Percentiles rank a stretch among this genome's conserved stretches.
phyloP scores from a whole-genome alignment of 2,329 filamentous ascomycete genomes.

The Ophiocordyceps robertsii region DNA sequence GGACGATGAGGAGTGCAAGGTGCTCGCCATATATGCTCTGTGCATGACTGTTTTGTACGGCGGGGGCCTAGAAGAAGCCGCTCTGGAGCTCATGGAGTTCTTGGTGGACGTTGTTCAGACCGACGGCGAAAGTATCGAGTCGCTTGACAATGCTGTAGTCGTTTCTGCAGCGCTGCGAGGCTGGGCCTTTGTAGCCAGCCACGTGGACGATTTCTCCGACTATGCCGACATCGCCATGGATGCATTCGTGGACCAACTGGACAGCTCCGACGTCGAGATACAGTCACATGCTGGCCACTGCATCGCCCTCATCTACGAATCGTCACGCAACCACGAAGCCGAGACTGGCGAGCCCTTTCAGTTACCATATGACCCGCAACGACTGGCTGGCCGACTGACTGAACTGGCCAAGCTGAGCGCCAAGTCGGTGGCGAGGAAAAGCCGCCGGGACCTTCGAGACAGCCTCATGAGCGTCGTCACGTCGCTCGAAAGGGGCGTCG shows the following conservation, averaged over 20 bases:
- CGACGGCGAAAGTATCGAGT: conserved; percentile 60
- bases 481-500: conserved; percentile 38
- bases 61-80: conserved; percentile 54
- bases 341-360: conserved; percentile 34
- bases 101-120: conserved; percentile 66
- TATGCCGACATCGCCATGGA: conserved; percentile 62
- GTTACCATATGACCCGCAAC: conserved; percentile 36
- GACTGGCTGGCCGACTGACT: conserved; percentile 31
- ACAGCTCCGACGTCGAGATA: conserved; percentile 57
- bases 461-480: conserved; percentile 38
- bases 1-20: conserved; percentile 48
- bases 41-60: conserved; percentile 62
- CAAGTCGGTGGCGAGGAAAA: conserved; percentile 35
- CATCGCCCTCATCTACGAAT: conserved; percentile 74
- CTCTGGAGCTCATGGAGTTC: conserved; percentile 60
- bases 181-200: conserved; percentile 70
- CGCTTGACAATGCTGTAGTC: conserved; percentile 54
- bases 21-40: conserved; percentile 65
- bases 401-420: conserved; percentile 33
- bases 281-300: conserved; percentile 68
- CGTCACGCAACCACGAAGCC: conserved; percentile 36
- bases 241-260: conserved; percentile 73
- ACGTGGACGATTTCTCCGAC: conserved; percentile 60
- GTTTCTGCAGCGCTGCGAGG: conserved; percentile 64
- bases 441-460: conserved; percentile 32